Conservation (phyloP, 371 early-diverging fungal genomes). For the Vittaforma corneae region DNA sequence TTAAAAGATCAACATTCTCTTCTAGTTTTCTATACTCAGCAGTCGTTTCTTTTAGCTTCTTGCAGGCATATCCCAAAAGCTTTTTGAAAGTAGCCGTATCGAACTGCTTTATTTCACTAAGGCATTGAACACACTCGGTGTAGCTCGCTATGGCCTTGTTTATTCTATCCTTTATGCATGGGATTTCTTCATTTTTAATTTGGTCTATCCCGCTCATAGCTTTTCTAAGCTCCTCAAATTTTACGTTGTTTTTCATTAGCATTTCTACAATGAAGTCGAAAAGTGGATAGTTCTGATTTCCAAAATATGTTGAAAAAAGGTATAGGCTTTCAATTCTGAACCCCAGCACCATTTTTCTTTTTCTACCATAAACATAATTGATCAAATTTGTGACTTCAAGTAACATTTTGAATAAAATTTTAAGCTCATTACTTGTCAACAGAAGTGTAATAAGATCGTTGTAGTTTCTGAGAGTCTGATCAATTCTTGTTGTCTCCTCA, state of each 20-base stretch:
- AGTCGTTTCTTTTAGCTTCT: neutral
- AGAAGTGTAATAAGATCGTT: constrained; percentile 16
- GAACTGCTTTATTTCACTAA: constrained; percentile 9
- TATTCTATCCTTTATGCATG: constrained; percentile 23
- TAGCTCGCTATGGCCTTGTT: constrained; percentile 33
- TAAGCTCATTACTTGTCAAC: constrained; percentile 26
- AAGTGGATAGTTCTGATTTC: constrained; percentile 23
- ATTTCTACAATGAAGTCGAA: constrained; percentile 32
- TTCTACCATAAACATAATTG: constrained; percentile 32
- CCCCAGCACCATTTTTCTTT: constrained; percentile 24
- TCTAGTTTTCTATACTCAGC: constrained; percentile 11
- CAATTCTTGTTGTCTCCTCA: constrained; percentile 24
- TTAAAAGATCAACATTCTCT: constrained; percentile 14
- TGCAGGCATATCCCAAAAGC: constrained; percentile 23
- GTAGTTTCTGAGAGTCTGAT: constrained; percentile 6
- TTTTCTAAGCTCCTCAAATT: neutral
- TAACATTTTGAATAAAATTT: constrained; percentile 28
- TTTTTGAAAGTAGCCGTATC: neutral
- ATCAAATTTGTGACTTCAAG: constrained; percentile 45
- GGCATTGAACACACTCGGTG: constrained; percentile 6
- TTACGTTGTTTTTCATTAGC: constrained; percentile 1
- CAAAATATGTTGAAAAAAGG: constrained; percentile 27
- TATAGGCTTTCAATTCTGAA: constrained; percentile 39
- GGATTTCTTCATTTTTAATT: constrained; percentile 32
- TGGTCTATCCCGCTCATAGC: constrained; percentile 25